These are phyloP conservation scores for Dryadomyces quercus-mongolicae DNA, from an alignment of 2,329 filamentous ascomycete species.

Conservation along the genomic window DNA sequence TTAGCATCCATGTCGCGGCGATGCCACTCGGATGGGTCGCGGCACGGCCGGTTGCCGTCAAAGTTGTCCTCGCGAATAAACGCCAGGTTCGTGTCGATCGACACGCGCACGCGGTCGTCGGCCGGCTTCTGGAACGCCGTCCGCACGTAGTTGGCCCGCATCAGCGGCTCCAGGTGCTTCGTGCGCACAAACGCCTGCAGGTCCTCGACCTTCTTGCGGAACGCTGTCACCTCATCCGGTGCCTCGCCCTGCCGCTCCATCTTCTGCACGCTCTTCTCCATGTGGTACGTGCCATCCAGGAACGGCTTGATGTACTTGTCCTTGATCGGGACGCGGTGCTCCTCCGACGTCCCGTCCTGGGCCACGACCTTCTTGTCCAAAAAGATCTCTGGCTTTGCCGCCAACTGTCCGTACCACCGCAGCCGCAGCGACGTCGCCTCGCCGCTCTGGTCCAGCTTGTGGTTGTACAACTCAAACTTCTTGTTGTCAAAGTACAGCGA, in stretches of 20 bases:
- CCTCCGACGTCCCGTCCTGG: slow-evolving; percentile 63
- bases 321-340: slow-evolving; percentile 76
- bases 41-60: slow-evolving; percentile 73
- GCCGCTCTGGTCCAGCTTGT: slow-evolving; percentile 66
- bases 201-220: slow-evolving; percentile 59
- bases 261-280: slow-evolving; percentile 84
- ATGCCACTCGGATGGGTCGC: slow-evolving; percentile 83
- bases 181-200: slow-evolving; percentile 73
- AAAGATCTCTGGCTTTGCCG: slow-evolving; percentile 64
- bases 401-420: slow-evolving; percentile 83
- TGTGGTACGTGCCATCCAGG: slow-evolving; percentile 74
- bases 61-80: slow-evolving; percentile 72
- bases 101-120: slow-evolving; percentile 81
- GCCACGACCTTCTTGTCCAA: slow-evolving; percentile 84
- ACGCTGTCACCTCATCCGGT: slow-evolving; percentile 51
- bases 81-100: slow-evolving; percentile 83
- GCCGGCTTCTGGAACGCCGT: slow-evolving; percentile 94
- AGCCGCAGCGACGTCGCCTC: slow-evolving; percentile 75
- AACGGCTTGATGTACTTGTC: slow-evolving; percentile 87
- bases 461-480: slow-evolving; percentile 73
- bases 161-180: slow-evolving; percentile 66
- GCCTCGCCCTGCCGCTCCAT: slow-evolving; percentile 67
- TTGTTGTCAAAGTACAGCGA: slow-evolving; percentile 92
- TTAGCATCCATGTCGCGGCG: slow-evolving; percentile 72
- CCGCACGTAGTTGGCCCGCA: slow-evolving; percentile 86